A percentile compares a stretch with the other conserved stretches of the same genome.
Evolutionary conservation across 2,329 filamentous ascomycete species (phyloP).

Genomic region (Diatrype stigma): DNA sequence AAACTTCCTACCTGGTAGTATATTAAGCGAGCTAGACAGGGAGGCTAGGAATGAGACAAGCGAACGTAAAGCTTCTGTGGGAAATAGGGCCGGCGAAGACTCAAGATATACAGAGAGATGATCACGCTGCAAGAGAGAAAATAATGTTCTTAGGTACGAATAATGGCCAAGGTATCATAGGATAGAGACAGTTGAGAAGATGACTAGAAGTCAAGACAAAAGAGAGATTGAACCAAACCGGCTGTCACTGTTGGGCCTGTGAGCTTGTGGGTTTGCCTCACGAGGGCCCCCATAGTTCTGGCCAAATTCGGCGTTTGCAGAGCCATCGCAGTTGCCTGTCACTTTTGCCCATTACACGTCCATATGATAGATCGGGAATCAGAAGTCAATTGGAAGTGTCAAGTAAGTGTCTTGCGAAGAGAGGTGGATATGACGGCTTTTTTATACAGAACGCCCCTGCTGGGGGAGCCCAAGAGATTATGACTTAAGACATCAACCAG

Average conservation of each 20-base stretch:
- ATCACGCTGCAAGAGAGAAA: background rate
- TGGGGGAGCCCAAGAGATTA: background rate
- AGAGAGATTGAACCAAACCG: background rate
- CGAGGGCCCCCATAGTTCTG: background rate
- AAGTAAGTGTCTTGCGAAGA: background rate
- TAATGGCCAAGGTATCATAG: background rate
- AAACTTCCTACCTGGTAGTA: conserved; percentile 16
- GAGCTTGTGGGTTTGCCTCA: background rate
- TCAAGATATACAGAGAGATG: background rate
- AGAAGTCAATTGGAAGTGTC: background rate
- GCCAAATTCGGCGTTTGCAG: background rate
- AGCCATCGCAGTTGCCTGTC: background rate
- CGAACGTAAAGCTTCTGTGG: background rate
- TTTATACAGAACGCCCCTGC: background rate
- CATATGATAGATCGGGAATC: background rate
- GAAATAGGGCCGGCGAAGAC: background rate
- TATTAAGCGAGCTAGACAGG: conserved; percentile 12
- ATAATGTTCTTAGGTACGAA: background rate
- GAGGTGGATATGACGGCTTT: background rate
- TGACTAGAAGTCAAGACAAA: background rate
- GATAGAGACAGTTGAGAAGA: background rate
- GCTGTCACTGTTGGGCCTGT: no score
- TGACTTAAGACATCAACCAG: background rate
- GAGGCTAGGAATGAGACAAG: conserved; percentile 16
- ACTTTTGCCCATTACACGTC: background rate